A percentile compares a stretch with the other conserved stretches of the same genome.
phyloP scores from a whole-genome alignment of 2,329 filamentous ascomycete species.

The Xylariales sp. region DNA sequence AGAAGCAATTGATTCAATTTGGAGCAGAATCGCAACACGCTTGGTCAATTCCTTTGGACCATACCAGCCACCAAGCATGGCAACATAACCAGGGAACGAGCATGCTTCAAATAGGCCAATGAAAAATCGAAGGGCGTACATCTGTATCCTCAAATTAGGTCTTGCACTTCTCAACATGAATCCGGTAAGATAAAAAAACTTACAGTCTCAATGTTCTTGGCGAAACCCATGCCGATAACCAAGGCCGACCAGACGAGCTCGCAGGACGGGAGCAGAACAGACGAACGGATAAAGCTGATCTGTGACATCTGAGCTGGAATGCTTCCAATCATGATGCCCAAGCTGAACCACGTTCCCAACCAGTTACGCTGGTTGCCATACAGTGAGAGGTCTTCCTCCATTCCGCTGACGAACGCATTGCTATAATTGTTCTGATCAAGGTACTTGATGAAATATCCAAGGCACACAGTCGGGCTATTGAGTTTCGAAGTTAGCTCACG shows the following conservation, averaged over 20 bases:
- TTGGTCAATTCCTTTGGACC: conserved; percentile 39
- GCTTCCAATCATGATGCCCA: conserved; percentile 4
- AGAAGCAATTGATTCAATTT: conserved; percentile 44
- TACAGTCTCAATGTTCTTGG: conserved; percentile 1
- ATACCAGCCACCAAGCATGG: conserved; percentile 27
- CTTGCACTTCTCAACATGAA: too few species aligned
- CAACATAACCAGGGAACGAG: conserved; percentile 19
- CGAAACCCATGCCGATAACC: conserved; percentile 3
- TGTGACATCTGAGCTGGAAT: conserved; percentile 4
- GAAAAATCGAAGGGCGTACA: conserved; percentile 25
- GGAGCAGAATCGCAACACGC: conserved; percentile 45
- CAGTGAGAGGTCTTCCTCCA: conserved; percentile 22
- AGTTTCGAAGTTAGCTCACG: too few species aligned
- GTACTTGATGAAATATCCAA: conserved; percentile 20
- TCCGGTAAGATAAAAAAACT: conserved; percentile 40
- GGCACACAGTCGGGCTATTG: conserved; percentile 9
- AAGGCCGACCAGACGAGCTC: conserved; percentile 4
- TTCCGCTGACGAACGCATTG: conserved; percentile 22
- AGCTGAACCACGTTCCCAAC: conserved; percentile 2
- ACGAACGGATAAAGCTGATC: background rate
- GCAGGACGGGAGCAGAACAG: conserved; percentile 3
- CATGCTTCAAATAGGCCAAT: conserved; percentile 23
- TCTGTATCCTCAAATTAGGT: too few species aligned
- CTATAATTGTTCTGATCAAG: conserved; percentile 13
- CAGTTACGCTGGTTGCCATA: conserved; percentile 6